A percentile compares a stretch with the other conserved stretches of the same genome.
Conservation (phyloP, 2,329 filamentous ascomycete species). For the Kalmusia sp. region DNA sequence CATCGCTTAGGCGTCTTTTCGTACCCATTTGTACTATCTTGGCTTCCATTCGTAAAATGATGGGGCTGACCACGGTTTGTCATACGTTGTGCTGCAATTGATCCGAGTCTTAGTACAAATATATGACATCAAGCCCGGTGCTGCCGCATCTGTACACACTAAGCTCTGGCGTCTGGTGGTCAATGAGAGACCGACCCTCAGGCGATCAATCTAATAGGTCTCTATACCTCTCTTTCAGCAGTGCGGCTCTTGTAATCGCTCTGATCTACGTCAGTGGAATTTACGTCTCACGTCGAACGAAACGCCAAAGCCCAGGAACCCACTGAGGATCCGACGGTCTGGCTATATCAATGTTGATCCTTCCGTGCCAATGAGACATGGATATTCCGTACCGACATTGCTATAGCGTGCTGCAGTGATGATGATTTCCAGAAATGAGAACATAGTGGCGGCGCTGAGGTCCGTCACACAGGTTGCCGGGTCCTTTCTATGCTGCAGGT, state of each 20-base stretch:
- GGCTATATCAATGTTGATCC: not conserved
- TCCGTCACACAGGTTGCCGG: slow-evolving; percentile 30
- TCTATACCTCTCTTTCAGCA: not conserved
- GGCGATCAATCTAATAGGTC: not conserved
- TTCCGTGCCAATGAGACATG: not conserved
- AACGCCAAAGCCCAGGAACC: not conserved
- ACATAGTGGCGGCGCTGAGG: slow-evolving; percentile 26
- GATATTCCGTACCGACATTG: not conserved
- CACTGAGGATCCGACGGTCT: not conserved
- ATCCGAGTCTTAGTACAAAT: not conserved
- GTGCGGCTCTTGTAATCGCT: no score
- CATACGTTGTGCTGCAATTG: not conserved
- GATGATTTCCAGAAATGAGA: slow-evolving; percentile 6
- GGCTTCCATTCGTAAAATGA: not conserved
- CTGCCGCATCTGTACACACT: not conserved
- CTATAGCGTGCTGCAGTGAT: not conserved
- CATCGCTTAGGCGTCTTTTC: not conserved
- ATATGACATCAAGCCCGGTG: not conserved
- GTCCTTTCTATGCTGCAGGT: slow-evolving; percentile 12
- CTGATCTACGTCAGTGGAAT: not conserved
- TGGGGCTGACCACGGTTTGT: not conserved
- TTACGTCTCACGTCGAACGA: not conserved
- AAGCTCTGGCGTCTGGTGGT: not conserved
- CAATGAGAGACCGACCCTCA: not conserved
- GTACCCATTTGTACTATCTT: not conserved